A percentile compares a stretch with the other conserved stretches of the same genome.
These are phyloP conservation scores for Rutstroemia sydowiana DNA, from an alignment of 2,329 filamentous ascomycete species.

Conservation along the genomic window DNA sequence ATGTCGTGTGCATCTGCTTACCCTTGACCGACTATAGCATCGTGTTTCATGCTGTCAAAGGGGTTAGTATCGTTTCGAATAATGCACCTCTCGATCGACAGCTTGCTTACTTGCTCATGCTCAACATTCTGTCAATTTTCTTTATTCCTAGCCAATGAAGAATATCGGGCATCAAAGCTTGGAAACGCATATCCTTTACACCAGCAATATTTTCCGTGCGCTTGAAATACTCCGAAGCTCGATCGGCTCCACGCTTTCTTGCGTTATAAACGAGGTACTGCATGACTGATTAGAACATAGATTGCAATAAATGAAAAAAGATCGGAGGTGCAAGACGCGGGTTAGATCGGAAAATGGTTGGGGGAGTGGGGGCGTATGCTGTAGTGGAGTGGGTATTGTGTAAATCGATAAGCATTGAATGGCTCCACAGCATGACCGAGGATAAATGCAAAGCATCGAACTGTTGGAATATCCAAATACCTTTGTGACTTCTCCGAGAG, in stretches of 20 bases:
- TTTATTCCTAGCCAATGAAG: constrained; percentile 97
- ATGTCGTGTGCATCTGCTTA: constrained; percentile 27
- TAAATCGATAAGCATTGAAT: constrained; percentile 3
- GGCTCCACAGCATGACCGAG: constrained; percentile 8
- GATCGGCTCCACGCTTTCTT: constrained; percentile 69
- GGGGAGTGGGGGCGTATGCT: constrained; percentile 57
- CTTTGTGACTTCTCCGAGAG: constrained; percentile 72
- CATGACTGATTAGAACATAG: constrained; percentile 18
- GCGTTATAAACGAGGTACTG: constrained; percentile 63
- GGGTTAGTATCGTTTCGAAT: constrained; percentile 20
- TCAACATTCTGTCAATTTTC: constrained; percentile 97
- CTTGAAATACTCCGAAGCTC: constrained; percentile 89
- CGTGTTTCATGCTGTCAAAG: constrained; percentile 69
- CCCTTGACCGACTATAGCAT: constrained; percentile 80
- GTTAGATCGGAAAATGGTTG: constrained; percentile 13
- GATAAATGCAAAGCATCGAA: constrained; percentile 7
- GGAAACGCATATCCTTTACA: constrained; percentile 95
- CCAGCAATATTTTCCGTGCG: constrained; percentile 97
- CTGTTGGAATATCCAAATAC: constrained; percentile 18
- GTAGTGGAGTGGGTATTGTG: constrained; percentile 62
- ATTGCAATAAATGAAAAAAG: constrained; percentile 5
- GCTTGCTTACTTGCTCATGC: constrained; percentile 81
- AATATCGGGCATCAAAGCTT: constrained; percentile 96
- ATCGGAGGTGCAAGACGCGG: constrained; percentile 12
- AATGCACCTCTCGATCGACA: background rate